phyloP scores from a whole-genome alignment of 1,139 yeast species.

The Lodderomyces parapsilosis region DNA sequence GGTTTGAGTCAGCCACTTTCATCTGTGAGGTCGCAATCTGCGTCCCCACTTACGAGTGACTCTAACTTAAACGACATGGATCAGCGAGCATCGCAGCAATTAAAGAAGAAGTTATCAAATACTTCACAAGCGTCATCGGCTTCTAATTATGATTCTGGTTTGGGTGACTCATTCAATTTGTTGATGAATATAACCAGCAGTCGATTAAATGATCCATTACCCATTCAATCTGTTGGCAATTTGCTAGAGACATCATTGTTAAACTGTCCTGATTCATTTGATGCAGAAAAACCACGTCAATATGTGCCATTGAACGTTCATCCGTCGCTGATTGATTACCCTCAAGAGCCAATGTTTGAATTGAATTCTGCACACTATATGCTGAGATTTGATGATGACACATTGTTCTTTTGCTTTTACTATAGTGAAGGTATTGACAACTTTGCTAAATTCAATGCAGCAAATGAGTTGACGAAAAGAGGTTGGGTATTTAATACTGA shows the following conservation, averaged over 20 bases:
- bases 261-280: conserved; percentile 91
- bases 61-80: conserved; percentile 9
- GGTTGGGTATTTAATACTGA: conserved; percentile 87
- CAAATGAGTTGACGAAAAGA: conserved; percentile 74
- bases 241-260: conserved; percentile 73
- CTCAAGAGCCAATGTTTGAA: conserved; percentile 80
- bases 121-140: conserved; percentile 7
- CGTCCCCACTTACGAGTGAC: conserved; percentile 20
- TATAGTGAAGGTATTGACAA: conserved; percentile 51
- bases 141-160: conserved; percentile 20
- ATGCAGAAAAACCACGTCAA: conserved; percentile 81
- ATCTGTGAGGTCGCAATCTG: conserved; percentile 33
- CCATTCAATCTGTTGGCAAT: conserved; percentile 54
- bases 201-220: conserved; percentile 49
- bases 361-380: conserved; percentile 53
- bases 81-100: conserved; percentile 4
- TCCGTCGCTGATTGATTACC: conserved; percentile 89
- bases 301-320: conserved; percentile 83
- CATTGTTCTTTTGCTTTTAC: conserved; percentile 89
- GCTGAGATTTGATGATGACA: conserved; percentile 79
- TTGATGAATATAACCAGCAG: conserved; percentile 32
- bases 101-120: conserved; percentile 9
- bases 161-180: conserved; percentile 32
- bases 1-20: conserved; percentile 20
- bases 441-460: conserved; percentile 69